These are phyloP conservation scores for Wickerhamiella sorbophila DNA, from an alignment of 805 yeast species.

Conservation along the genomic window DNA sequence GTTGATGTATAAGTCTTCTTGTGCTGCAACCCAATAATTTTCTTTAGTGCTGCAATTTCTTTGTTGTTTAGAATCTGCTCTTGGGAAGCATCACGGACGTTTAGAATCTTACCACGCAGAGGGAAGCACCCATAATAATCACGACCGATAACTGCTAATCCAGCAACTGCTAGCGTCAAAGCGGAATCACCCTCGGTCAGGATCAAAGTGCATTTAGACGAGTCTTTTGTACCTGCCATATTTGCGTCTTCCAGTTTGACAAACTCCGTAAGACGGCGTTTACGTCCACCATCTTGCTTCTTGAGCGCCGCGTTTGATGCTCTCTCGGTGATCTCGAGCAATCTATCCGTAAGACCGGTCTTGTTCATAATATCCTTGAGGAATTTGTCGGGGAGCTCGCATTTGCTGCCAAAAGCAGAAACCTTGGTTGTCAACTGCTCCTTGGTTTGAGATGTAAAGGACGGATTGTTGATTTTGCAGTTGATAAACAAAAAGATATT, in stretches of 20 bases:
- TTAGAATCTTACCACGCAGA: slow-evolving; percentile 82
- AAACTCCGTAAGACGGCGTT: slow-evolving; percentile 73
- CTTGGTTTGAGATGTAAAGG: slow-evolving; percentile 94
- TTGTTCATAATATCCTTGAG: slow-evolving; percentile 48
- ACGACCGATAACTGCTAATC: slow-evolving; percentile 87
- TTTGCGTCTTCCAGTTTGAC: slow-evolving; percentile 91
- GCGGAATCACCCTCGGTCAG: slow-evolving; percentile 98
- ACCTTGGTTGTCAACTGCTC: slow-evolving; percentile 87
- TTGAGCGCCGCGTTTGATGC: slow-evolving; percentile 80
- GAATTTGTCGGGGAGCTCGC: slow-evolving; percentile 62
- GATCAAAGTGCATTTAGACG: slow-evolving; percentile 81
- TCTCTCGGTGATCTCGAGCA: slow-evolving; percentile 68
- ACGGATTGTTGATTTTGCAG: slow-evolving; percentile 89
- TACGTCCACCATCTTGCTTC: slow-evolving; percentile 75
- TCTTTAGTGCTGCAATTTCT: slow-evolving; percentile 89
- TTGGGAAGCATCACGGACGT: slow-evolving; percentile 93
- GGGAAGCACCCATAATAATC: slow-evolving; percentile 94
- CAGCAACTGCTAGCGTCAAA: slow-evolving; percentile 77
- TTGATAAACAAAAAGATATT: slow-evolving; percentile 84
- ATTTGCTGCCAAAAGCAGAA: slow-evolving; percentile 78
- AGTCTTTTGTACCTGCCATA: slow-evolving; percentile 88
- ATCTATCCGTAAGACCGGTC: slow-evolving; percentile 55
- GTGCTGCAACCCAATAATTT: slow-evolving; percentile 91
- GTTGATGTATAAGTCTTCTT: slow-evolving; percentile 67
- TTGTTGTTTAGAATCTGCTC: slow-evolving; percentile 87